Conservation (phyloP, 805 yeast species). For the Sungouiozyma ichnusensis region DNA sequence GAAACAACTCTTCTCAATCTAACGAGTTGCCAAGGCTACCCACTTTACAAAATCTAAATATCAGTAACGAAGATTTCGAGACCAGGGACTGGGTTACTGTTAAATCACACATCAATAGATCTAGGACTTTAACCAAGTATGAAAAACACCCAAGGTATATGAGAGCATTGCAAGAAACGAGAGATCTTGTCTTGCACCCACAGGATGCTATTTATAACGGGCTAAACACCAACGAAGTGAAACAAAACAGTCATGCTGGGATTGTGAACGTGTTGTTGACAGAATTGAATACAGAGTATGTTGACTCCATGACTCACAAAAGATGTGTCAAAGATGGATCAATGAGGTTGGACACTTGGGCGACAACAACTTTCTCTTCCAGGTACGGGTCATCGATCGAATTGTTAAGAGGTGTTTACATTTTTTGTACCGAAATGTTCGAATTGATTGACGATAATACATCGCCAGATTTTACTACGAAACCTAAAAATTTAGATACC, state of each 20-base stretch:
- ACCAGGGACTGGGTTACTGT: constrained; percentile 43
- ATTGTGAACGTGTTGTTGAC: constrained; percentile 24
- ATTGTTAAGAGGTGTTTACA: constrained; percentile 52
- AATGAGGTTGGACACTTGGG: constrained; percentile 45
- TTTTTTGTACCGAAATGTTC: constrained; percentile 53
- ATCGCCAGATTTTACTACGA: constrained; percentile 27
- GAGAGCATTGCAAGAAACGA: constrained; percentile 48
- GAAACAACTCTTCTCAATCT: constrained; percentile 10
- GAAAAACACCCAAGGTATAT: constrained; percentile 65
- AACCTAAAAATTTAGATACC: constrained; percentile 33
- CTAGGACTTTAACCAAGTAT: constrained; percentile 53
- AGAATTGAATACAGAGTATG: constrained; percentile 29
- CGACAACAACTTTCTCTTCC: constrained; percentile 41
- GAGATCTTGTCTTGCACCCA: constrained; percentile 57
- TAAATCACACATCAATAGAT: constrained; percentile 56
- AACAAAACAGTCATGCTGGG: constrained; percentile 23
- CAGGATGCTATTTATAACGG: constrained; percentile 35
- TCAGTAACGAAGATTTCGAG: constrained; percentile 29
- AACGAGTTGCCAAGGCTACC: constrained; percentile 23
- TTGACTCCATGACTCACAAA: constrained; percentile 35
- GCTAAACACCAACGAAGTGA: constrained; percentile 40
- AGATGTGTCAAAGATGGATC: constrained; percentile 30
- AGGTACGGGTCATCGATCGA: constrained; percentile 47
- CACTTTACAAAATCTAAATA: constrained; percentile 17
- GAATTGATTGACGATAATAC: constrained; percentile 33